These are phyloP conservation scores for Fusarium penzigii DNA, from an alignment of 2,329 filamentous ascomycete genomes.

Conservation along the genomic window DNA sequence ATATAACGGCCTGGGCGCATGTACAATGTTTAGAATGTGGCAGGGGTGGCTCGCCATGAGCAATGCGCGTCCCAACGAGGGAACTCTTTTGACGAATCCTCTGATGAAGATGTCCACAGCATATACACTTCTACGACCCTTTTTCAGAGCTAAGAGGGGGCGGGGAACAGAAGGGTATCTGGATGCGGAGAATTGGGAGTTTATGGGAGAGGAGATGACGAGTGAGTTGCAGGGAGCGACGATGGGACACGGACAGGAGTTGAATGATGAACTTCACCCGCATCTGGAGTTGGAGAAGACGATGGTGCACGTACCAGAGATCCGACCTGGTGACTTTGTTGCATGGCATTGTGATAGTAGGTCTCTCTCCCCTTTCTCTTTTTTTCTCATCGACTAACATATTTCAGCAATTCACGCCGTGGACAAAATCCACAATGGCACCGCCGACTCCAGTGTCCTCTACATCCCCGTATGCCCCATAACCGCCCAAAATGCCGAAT, in stretches of 20 bases:
- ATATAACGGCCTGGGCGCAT: conserved; percentile 80
- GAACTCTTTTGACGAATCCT: conserved; percentile 81
- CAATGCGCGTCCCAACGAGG: conserved; percentile 69
- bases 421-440: conserved; percentile 73
- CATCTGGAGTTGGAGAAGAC: conserved; percentile 67
- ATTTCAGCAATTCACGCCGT: conserved; percentile 70
- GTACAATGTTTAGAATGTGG: conserved; percentile 83
- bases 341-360: conserved; percentile 80
- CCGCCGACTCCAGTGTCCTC: conserved; percentile 75
- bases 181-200: conserved; percentile 59
- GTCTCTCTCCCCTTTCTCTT: conserved; percentile 8
- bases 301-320: conserved; percentile 70
- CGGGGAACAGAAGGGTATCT: conserved; percentile 39
- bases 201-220: conserved; percentile 50
- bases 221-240: conserved; percentile 70
- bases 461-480: conserved; percentile 88
- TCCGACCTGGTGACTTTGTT: conserved; percentile 75
- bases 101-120: conserved; percentile 73
- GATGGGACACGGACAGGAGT: conserved; percentile 70
- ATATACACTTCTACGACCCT: conserved; percentile 80
- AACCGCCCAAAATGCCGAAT: conserved; percentile 72
- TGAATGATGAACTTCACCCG: conserved; percentile 68
- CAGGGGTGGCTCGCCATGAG: conserved; percentile 89
- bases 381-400: conserved; percentile 7
- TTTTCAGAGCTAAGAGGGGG: conserved; percentile 63